A percentile compares a stretch with the other conserved stretches of the same genome.
These are phyloP conservation scores for Tremella fuciformis DNA, from an alignment of 768 basidiomycete species.

Conservation along the genomic window DNA sequence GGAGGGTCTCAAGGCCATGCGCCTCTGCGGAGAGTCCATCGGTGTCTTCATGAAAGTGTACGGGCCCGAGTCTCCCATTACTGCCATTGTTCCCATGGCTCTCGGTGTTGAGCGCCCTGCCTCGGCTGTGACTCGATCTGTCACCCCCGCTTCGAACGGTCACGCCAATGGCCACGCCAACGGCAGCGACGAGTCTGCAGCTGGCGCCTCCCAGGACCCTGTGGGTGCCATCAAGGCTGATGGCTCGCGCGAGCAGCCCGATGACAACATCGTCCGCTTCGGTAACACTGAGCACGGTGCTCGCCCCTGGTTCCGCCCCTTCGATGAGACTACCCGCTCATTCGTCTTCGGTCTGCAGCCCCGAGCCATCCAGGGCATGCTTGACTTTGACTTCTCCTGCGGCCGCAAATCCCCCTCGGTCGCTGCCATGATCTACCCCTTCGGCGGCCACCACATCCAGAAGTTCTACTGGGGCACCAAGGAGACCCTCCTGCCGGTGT, in stretches of 20 bases:
- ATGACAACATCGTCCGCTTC: constrained; percentile 90
- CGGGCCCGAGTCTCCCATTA: constrained; percentile 98
- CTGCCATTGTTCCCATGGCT: constrained; percentile 97
- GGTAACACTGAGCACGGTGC: constrained; percentile 55
- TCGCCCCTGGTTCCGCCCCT: constrained; percentile 83
- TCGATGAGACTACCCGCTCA: constrained; percentile 88
- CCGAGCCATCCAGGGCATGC: constrained; percentile 96
- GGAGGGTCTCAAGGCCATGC: constrained; percentile 97
- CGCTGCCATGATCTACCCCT: constrained; percentile 99
- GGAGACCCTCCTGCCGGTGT: constrained; percentile 96
- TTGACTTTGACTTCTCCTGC: constrained; percentile 99
- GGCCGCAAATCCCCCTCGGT: constrained; percentile 86
- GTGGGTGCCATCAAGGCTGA: constrained; percentile 73
- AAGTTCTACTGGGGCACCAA: constrained; percentile 99
- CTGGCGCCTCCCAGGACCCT: constrained; percentile 22
- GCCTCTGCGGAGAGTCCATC: constrained; percentile 88
- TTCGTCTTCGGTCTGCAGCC: constrained; percentile 99
- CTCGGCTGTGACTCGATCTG: constrained; percentile 56
- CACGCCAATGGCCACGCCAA: constrained; percentile 33
- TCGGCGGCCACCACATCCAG: constrained; percentile 99
- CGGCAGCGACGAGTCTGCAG: constrained; percentile 35
- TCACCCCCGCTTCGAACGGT: constrained; percentile 55
- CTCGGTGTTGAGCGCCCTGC: constrained; percentile 66
- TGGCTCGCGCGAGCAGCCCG: constrained; percentile 75
- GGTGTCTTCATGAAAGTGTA: constrained; percentile 96